Conservation (phyloP, 2,329 filamentous ascomycete genomes). For the Paramyrothecium sp. region DNA sequence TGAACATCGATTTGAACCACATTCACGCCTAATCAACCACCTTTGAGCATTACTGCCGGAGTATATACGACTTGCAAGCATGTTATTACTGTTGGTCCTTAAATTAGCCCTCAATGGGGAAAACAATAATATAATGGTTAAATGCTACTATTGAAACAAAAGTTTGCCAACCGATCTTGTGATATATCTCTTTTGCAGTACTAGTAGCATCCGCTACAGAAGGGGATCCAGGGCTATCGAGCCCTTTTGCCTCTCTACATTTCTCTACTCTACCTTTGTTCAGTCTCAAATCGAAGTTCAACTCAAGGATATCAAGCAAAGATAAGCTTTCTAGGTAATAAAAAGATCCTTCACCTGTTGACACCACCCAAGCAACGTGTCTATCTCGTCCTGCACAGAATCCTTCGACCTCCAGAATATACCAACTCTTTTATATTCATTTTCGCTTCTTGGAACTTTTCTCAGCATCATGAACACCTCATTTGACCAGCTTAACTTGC, state of each 20-base stretch:
- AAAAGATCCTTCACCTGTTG: background rate
- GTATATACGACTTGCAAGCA: background rate
- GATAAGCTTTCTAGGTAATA: background rate
- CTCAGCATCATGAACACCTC: background rate
- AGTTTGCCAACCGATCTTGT: background rate
- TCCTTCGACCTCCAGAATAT: background rate
- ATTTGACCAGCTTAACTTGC: background rate
- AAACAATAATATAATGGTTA: background rate
- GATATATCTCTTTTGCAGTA: no score
- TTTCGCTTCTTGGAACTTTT: background rate
- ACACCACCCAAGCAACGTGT: background rate
- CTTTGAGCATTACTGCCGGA: background rate
- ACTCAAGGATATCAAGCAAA: no score
- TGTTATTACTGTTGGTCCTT: background rate
- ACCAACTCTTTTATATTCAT: background rate
- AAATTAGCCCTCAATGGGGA: background rate
- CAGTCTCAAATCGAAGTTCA: no score
- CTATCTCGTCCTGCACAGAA: background rate
- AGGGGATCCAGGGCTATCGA: no score
- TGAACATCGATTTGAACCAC: background rate
- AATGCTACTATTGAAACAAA: background rate
- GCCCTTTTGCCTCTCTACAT: no score
- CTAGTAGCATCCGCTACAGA: no score
- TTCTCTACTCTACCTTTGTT: no score
- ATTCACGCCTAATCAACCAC: background rate